These are phyloP conservation scores for Chlorella sp. DNA, from an alignment of 139 green algal species.

Conservation along the genomic window DNA sequence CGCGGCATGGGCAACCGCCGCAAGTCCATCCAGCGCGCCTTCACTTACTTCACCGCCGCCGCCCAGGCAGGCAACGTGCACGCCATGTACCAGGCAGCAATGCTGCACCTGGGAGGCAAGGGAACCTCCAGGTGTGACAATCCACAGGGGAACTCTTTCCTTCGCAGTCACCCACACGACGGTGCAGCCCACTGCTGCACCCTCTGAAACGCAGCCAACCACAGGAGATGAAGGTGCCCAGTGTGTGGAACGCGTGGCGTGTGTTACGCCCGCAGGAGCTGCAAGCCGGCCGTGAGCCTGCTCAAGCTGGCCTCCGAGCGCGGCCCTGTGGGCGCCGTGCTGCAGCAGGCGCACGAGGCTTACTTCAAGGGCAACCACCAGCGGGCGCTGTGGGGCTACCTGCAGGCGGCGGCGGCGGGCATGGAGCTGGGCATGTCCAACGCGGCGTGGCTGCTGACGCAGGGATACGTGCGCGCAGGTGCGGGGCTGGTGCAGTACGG, in stretches of 20 bases:
- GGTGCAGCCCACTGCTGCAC: too few relatives aligned
- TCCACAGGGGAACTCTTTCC: too few relatives aligned
- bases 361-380: slow-evolving; percentile 53
- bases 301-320: slow-evolving; percentile 48
- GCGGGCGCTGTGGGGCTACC: slow-evolving; percentile 10
- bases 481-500: background rate
- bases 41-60: slow-evolving; percentile 28
- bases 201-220: too few relatives aligned
- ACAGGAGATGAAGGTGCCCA: too few relatives aligned
- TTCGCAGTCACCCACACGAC: too few relatives aligned
- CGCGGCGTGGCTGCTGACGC: slow-evolving; percentile 85
- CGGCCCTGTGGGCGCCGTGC: slow-evolving; percentile 25
- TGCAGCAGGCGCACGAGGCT: slow-evolving; percentile 55
- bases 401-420: slow-evolving; percentile 71
- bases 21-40: slow-evolving; percentile 29
- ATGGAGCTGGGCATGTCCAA: slow-evolving; percentile 88
- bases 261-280: slow-evolving; percentile 26
- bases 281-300: slow-evolving; percentile 32
- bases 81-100: slow-evolving; percentile 87
- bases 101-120: slow-evolving; percentile 76
- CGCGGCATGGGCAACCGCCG: slow-evolving; percentile 33
- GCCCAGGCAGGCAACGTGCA: slow-evolving; percentile 58
- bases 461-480: slow-evolving; percentile 25
- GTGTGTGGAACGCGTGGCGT: too few relatives aligned
- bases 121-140: slow-evolving; percentile 40